Base-by-base conservation (phyloP, 768 basidiomycete species). In the Mycena vitilis region DNA sequence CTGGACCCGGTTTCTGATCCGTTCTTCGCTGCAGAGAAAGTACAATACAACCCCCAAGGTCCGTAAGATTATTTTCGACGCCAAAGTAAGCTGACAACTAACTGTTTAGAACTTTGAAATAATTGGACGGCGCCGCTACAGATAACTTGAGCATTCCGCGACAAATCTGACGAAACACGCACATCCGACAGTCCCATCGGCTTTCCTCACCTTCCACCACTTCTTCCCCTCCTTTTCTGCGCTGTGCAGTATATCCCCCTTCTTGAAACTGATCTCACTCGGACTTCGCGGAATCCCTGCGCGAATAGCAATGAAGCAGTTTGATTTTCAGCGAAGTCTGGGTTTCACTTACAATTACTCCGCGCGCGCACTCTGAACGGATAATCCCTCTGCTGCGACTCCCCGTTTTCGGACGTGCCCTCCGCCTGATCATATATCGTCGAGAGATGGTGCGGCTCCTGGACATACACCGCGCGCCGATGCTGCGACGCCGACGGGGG, bases 221-320 rank as follows among this genome's bases (percentile, higher is more conserved):
- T 89, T 89, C 59, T 61, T 71, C 4, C 88, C 89, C 6, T 63
- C 66, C 56, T 88, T 85, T 78, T 94, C 91, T 45, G 91, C 73
- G 56, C 94, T 89, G 65, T 92, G 89, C 68, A 94, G 82, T 42
- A 91, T 81, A 75, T 94, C 92, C 37, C 91, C 91, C 77, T 93
- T 91, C 60, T 81, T 69, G 77, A 94, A 94, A 57, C 88, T 88
- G 34, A 94, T 87, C 75, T 94, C 93, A 74, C 90, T 91, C 13
- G 92, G 90, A 73, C 94, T 93, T 64, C 63, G 36, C 18, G 70
- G 66, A 36, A 71, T 71, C 70, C 70, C 70, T 71, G 16, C 13
- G 22, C 20, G 16, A 1, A 23, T 45, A 91, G 86, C 88, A 8
- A 22, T 38, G 10, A 11, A 55, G 36, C 37, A 13, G 7, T 16